These are phyloP conservation scores for Emydomyces testavorans DNA, from an alignment of 2,329 filamentous ascomycete species.

Conservation along the genomic window DNA sequence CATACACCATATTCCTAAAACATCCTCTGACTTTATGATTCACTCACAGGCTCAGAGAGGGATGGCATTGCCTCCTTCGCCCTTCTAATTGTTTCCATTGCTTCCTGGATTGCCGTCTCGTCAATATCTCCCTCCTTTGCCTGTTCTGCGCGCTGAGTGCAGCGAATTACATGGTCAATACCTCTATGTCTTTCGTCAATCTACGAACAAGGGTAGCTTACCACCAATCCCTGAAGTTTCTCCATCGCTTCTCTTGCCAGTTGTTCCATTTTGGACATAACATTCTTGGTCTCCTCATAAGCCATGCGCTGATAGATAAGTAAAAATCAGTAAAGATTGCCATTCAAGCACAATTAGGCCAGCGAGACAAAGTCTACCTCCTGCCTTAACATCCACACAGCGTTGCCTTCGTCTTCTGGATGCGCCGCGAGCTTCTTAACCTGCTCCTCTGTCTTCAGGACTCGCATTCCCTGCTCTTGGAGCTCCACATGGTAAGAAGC, in stretches of 20 bases:
- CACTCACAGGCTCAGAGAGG: neutral
- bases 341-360: neutral
- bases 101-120: slow-evolving; percentile 26
- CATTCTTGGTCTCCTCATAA: slow-evolving; percentile 73
- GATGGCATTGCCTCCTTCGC: slow-evolving; percentile 21
- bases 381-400: slow-evolving; percentile 68
- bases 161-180: neutral
- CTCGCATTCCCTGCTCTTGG: slow-evolving; percentile 57
- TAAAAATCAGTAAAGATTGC: neutral
- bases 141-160: slow-evolving; percentile 30
- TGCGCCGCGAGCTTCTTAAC: slow-evolving; percentile 41
- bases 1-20: neutral
- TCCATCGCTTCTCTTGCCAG: slow-evolving; percentile 61
- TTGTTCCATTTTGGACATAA: slow-evolving; percentile 60
- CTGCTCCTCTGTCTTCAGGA: slow-evolving; percentile 52
- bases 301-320: slow-evolving; percentile 52
- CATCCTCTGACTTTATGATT: neutral
- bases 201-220: slow-evolving; percentile 35
- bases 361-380: slow-evolving; percentile 50
- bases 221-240: slow-evolving; percentile 65
- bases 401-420: slow-evolving; percentile 59
- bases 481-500: slow-evolving; percentile 81
- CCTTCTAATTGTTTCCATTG: slow-evolving; percentile 32
- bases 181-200: neutral
- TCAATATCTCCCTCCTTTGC: slow-evolving; percentile 29